Percentiles rank a stretch among this genome's conserved stretches.
Conservation (phyloP, 495 filamentous ascomycete species). For the Penicillium simplicissimum region DNA sequence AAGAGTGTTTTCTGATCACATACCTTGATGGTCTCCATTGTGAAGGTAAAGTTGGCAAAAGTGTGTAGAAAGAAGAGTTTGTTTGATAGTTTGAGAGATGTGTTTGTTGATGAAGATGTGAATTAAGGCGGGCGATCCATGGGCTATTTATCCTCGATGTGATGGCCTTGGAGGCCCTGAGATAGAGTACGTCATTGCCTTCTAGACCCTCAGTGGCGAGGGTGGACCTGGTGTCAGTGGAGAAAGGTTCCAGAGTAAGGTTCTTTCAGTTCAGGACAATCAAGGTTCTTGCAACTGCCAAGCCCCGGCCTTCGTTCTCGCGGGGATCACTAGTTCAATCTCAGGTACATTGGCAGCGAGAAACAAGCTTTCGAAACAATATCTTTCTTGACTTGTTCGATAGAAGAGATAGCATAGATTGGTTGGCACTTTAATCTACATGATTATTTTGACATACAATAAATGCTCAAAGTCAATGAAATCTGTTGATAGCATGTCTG, state of each 20-base stretch:
- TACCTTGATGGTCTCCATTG: conserved; percentile 27
- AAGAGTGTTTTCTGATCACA: neutral
- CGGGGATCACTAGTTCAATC: neutral
- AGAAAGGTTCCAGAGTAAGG: neutral
- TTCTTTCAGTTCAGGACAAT: neutral
- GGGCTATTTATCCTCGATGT: conserved; percentile 7
- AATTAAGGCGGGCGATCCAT: neutral
- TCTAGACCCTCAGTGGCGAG: neutral
- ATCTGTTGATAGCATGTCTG: neutral
- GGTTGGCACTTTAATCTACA: neutral
- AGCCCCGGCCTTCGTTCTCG: neutral
- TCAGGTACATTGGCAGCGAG: neutral
- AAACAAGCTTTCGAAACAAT: neutral
- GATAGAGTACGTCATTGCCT: conserved; percentile 3
- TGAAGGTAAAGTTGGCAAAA: conserved; percentile 1
- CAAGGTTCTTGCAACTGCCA: neutral
- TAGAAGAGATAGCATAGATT: neutral
- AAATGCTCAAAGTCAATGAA: neutral
- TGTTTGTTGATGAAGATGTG: neutral
- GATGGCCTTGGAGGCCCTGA: neutral
- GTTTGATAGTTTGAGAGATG: neutral
- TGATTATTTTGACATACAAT: neutral
- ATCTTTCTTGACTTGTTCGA: neutral
- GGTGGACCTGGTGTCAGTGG: neutral
- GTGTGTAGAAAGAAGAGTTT: neutral